Percentiles rank a stretch among this genome's conserved stretches.
These are phyloP conservation scores for Candida hungchunana DNA, from an alignment of 805 yeast species.

Conservation along the genomic window DNA sequence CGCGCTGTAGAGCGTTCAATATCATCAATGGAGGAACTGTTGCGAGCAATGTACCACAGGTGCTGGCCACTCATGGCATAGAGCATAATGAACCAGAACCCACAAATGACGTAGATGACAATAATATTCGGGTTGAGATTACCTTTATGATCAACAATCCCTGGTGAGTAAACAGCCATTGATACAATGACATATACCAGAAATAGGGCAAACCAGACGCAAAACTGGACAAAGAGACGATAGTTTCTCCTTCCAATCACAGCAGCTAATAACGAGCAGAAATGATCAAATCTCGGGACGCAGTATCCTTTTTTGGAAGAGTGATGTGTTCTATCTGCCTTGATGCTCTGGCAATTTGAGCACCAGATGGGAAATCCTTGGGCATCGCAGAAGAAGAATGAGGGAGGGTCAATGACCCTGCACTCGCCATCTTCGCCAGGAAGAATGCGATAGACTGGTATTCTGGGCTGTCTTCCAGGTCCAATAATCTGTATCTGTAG, in stretches of 20 bases:
- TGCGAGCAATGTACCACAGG: conserved; percentile 38
- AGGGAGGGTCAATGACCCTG: conserved; percentile 43
- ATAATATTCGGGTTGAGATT: conserved; percentile 45
- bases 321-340: conserved; percentile 68
- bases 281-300: conserved; percentile 78
- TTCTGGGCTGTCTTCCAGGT: conserved; percentile 48
- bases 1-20: conserved; percentile 34
- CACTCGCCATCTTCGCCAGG: conserved; percentile 21
- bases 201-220: conserved; percentile 33
- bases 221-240: conserved; percentile 51
- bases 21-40: conserved; percentile 60
- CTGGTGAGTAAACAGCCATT: conserved; percentile 29
- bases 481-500: conserved; percentile 41
- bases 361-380: conserved; percentile 81
- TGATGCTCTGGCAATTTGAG: conserved; percentile 57
- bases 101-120: conserved; percentile 40
- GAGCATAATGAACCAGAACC: conserved; percentile 43
- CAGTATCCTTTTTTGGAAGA: conserved; percentile 52
- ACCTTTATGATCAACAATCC: conserved; percentile 12
- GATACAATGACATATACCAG: conserved; percentile 39
- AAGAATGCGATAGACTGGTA: conserved; percentile 33
- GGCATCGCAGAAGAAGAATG: conserved; percentile 59
- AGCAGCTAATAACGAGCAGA: conserved; percentile 72
- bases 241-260: conserved; percentile 69
- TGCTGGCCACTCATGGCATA: conserved; percentile 40